These are phyloP conservation scores for Arthrobotrys sphaeroides DNA, from an alignment of 2,329 filamentous ascomycete genomes.

Conservation along the genomic window DNA sequence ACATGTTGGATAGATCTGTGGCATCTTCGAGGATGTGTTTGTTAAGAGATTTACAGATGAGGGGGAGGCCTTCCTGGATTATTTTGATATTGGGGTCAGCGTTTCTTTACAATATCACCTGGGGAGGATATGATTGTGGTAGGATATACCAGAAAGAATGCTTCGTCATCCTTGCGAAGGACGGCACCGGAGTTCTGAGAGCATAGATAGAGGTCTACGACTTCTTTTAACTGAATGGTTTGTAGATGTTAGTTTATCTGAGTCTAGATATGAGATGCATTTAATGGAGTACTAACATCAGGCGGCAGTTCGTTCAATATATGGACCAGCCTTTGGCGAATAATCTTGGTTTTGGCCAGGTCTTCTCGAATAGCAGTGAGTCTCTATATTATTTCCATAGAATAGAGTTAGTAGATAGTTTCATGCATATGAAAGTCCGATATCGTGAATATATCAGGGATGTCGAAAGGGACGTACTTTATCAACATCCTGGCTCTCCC, in stretches of 20 bases:
- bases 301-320: slow-evolving; percentile 42
- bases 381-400: neutral
- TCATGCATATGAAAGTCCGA: neutral
- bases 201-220: slow-evolving; percentile 49
- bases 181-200: slow-evolving; percentile 32
- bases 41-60: slow-evolving; percentile 49
- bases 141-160: slow-evolving; percentile 46
- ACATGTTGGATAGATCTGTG: slow-evolving; percentile 47
- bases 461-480: slow-evolving; percentile 15
- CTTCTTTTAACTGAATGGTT: slow-evolving; percentile 29
- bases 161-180: slow-evolving; percentile 49
- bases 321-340: slow-evolving; percentile 31
- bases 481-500: slow-evolving; percentile 49
- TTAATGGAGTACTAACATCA: slow-evolving; percentile 17
- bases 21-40: slow-evolving; percentile 50
- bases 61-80: slow-evolving; percentile 35
- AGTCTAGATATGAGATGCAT: neutral
- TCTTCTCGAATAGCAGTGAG: slow-evolving; percentile 46
- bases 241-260: slow-evolving; percentile 1
- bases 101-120: neutral
- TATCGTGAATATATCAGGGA: neutral
- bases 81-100: neutral
- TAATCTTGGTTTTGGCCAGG: slow-evolving; percentile 30
- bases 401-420: neutral
- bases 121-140: neutral